Conservation (phyloP, 768 basidiomycete genomes). For the Hirschioporus abietinus region DNA sequence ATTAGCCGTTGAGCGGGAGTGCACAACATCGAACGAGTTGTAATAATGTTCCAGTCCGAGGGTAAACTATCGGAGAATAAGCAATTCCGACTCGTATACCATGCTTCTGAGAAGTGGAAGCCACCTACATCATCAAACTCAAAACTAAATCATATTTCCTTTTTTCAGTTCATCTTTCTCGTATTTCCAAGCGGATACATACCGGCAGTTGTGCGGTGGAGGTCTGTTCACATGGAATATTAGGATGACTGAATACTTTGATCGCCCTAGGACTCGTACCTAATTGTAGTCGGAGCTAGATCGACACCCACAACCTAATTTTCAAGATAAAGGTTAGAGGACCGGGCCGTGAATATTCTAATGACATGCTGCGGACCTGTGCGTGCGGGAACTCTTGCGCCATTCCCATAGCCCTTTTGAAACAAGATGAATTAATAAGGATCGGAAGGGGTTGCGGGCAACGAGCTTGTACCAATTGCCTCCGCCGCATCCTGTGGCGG, state of each 20-base stretch:
- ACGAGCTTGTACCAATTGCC: slow-evolving; percentile 4
- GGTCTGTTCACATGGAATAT: neutral
- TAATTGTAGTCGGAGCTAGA: slow-evolving; percentile 1
- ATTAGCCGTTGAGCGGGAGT: slow-evolving; percentile 2
- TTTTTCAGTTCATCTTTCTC: neutral
- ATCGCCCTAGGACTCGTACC: slow-evolving; percentile 1
- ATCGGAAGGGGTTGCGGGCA: neutral
- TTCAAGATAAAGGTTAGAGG: neutral
- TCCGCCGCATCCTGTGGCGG: neutral
- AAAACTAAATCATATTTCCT: neutral
- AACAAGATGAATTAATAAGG: neutral
- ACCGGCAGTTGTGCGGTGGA: slow-evolving; percentile 5
- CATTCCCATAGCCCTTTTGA: slow-evolving; percentile 3
- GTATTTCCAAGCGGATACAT: neutral
- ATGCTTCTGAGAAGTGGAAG: neutral
- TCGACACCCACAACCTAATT: slow-evolving; percentile 3
- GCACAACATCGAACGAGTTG: slow-evolving; percentile 2
- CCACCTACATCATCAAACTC: slow-evolving; percentile 5
- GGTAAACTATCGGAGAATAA: neutral
- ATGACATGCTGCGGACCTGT: neutral
- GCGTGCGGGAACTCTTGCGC: slow-evolving; percentile 3
- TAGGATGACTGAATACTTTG: slow-evolving; percentile 1
- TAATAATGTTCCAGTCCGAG: slow-evolving; percentile 4
- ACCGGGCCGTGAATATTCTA: neutral
- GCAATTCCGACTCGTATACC: neutral